Evolutionary conservation across 345 rosid species (phyloP).

Genomic region (Eucalyptus pumila): DNA sequence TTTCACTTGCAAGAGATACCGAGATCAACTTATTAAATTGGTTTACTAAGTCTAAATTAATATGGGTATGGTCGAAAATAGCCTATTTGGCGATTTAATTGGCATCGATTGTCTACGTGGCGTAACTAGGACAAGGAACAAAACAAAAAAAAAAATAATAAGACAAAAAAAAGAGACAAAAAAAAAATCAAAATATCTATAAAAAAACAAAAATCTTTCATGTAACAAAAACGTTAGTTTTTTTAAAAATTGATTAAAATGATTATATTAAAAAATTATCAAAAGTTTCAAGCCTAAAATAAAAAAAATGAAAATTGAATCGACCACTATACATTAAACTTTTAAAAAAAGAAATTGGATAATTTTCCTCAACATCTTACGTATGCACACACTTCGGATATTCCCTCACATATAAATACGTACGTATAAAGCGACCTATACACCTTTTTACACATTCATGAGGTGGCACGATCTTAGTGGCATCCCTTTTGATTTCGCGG

Average conservation of each 20-base stretch:
- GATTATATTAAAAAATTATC: neutral
- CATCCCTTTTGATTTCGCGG: neutral
- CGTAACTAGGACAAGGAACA: neutral
- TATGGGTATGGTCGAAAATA: neutral
- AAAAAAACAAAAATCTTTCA: neutral
- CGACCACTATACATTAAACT: neutral
- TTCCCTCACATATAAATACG: neutral
- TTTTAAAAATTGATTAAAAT: neutral
- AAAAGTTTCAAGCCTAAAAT: neutral
- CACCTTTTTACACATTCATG: neutral
- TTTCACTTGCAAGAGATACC: neutral
- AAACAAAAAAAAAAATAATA: neutral
- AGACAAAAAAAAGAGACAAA: fast-evolving
- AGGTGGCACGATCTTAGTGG: neutral
- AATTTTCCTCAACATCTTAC: neutral
- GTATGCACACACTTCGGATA: neutral
- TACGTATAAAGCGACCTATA: neutral
- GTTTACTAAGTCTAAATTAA: neutral
- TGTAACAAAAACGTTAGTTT: no score
- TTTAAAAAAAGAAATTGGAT: neutral
- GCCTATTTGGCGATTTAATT: neutral
- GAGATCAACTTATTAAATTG: neutral
- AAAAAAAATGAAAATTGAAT: neutral
- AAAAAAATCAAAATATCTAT: neutral
- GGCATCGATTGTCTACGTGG: neutral